A percentile compares a stretch with the other conserved stretches of the same genome.
These are phyloP conservation scores for Schizothecium vesticola DNA, from an alignment of 495 filamentous ascomycete genomes.

Conservation along the genomic window DNA sequence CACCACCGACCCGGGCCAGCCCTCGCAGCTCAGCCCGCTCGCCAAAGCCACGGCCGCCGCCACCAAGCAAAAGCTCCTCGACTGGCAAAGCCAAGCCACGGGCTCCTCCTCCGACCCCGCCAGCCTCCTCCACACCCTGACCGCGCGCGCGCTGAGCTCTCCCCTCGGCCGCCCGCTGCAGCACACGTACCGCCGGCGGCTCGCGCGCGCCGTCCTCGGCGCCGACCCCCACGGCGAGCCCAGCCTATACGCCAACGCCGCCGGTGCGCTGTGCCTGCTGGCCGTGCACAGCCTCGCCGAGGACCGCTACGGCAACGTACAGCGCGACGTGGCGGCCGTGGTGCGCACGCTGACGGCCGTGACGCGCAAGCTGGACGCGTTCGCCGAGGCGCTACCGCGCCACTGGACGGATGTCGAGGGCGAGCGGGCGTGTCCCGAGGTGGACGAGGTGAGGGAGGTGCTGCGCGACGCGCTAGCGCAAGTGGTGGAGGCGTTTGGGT, in stretches of 20 bases:
- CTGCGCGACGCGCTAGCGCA: constrained; percentile 55
- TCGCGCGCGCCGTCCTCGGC: constrained; percentile 61
- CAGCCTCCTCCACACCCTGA: constrained; percentile 25
- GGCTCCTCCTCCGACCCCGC: constrained; percentile 35
- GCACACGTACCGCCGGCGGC: constrained; percentile 58
- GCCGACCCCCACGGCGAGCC: constrained; percentile 56
- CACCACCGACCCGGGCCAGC: constrained; percentile 57
- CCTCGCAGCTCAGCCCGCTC: constrained; percentile 33
- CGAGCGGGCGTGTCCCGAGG: constrained; percentile 46
- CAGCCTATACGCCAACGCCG: constrained; percentile 62
- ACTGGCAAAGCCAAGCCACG: constrained; percentile 35
- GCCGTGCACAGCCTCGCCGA: constrained; percentile 69
- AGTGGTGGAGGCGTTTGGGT: constrained; percentile 62
- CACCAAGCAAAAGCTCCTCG: constrained; percentile 17
- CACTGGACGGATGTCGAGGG: constrained; percentile 79
- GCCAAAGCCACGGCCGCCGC: constrained; percentile 22
- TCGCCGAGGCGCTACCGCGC: constrained; percentile 51
- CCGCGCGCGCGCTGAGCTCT: constrained; percentile 39
- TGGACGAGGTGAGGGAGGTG: constrained; percentile 55
- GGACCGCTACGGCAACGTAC: constrained; percentile 82
- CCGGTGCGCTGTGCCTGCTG: constrained; percentile 62
- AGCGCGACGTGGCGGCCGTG: constrained; percentile 65
- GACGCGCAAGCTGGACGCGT: constrained; percentile 62
- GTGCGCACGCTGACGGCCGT: constrained; percentile 65
- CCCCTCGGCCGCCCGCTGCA: constrained; percentile 65